Base-by-base conservation (phyloP, 139 green algal species). In the Gonium pectorale region DNA sequence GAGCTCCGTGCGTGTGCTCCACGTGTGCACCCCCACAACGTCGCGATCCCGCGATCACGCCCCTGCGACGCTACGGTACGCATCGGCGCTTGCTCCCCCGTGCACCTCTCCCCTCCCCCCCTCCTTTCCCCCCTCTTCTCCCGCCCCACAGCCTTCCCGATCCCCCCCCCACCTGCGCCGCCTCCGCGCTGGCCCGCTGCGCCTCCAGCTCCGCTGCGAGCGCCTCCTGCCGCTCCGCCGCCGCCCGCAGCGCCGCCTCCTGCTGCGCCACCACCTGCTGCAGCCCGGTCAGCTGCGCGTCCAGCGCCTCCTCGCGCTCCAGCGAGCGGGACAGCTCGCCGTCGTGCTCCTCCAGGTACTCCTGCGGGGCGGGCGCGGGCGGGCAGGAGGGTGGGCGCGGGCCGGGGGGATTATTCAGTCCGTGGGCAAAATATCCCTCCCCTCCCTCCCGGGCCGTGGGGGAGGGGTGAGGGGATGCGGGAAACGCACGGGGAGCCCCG, bases 221-320 rank as follows among this genome's bases (percentile, higher is more conserved):
- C 27, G 38, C 75, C 75, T 71, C 59, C 75, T 71, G 59, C 29
- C 40, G 75, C 59, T 71, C 59, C 75, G 62, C 27, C 22, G 75
- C 43, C 1, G 29, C n/a, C 29, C 4, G 29, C 75, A 82, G 59
- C 75, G 60, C 59, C 59, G 44, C 43, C 75, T 82, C 59, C 56
- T 82, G 75, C 59, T 82, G 59, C 38, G 37, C 33, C 44, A 71
- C 75, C 40, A 71, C 75, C 1, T 15, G 41, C 75, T 82, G 75
- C 56, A 82, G 75, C n/a, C 35, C 44, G 41, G 40, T 71, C 37
- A 82, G 59, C 75, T 82, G 75, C 59, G 19, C 29, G 56, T 82
- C 75, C 75, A 82, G 59, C 40, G 75, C 75, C 75, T 82, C 75
- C 56, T 82, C 75, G n/a, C 75, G 75, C 40, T 82, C 75, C 75